Evolutionary conservation across 306 rosid species (phyloP).

Genomic region (Rosa rugosa): DNA sequence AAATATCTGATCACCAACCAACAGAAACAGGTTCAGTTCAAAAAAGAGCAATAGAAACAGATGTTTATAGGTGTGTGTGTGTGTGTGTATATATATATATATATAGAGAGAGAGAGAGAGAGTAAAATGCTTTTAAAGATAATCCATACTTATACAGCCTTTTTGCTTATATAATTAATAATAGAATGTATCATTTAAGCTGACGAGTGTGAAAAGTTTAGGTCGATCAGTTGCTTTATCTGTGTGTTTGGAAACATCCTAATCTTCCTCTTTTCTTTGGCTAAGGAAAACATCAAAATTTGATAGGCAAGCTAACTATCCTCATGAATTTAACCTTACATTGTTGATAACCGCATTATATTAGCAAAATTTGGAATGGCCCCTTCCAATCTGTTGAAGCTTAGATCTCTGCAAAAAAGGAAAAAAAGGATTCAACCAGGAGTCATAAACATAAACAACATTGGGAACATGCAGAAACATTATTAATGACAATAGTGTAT

Average conservation of each 20-base stretch:
- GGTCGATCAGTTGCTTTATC: neutral
- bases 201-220: neutral
- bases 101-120: no score
- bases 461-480: neutral
- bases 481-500: neutral
- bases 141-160: neutral
- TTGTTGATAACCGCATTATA: neutral
- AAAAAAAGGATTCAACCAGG: neutral
- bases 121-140: neutral
- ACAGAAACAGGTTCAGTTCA: neutral
- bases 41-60: neutral
- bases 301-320: neutral
- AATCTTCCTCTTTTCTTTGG: neutral
- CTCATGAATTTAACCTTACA: constrained; percentile 17
- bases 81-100: no score
- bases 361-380: constrained; percentile 14
- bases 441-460: neutral
- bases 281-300: no score
- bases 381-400: constrained; percentile 33
- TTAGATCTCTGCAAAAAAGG: constrained; percentile 25
- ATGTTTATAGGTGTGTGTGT: no score
- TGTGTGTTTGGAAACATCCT: neutral
- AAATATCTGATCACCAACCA: constrained; percentile 17
- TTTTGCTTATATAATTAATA: neutral
- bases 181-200: neutral